Percentiles rank a stretch among this genome's conserved stretches.
Conservation (phyloP, 2,329 filamentous ascomycete species). For the Arthrinium phaeospermum region DNA sequence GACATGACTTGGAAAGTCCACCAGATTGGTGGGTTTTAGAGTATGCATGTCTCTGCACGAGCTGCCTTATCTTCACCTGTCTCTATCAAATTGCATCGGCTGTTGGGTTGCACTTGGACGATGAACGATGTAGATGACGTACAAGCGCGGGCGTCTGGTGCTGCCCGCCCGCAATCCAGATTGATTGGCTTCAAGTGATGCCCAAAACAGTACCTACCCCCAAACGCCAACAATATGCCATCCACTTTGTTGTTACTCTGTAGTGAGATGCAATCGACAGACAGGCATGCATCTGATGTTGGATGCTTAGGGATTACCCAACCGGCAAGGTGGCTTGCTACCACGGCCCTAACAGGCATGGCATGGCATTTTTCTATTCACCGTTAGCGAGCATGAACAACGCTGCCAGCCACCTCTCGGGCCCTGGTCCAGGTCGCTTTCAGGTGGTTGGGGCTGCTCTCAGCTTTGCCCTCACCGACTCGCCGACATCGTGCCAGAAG, state of each 20-base stretch:
- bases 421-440: neutral
- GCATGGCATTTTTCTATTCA: neutral
- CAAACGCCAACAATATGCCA: neutral
- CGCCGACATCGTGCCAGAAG: constrained; percentile 1
- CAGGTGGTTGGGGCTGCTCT: constrained; percentile 3
- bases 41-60: neutral
- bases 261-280: neutral
- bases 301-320: neutral
- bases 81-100: neutral
- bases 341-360: neutral
- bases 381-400: neutral
- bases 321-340: neutral
- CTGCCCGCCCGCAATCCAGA: neutral
- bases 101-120: neutral
- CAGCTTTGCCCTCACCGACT: neutral
- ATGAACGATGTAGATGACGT: neutral
- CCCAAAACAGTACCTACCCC: neutral
- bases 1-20: neutral
- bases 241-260: neutral
- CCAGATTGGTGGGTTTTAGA: neutral
- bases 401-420: neutral
- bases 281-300: neutral
- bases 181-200: neutral
- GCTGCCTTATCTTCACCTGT: neutral
- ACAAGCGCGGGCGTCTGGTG: neutral